Conservation (phyloP, 768 basidiomycete species). For the Termitomyces sp. region DNA sequence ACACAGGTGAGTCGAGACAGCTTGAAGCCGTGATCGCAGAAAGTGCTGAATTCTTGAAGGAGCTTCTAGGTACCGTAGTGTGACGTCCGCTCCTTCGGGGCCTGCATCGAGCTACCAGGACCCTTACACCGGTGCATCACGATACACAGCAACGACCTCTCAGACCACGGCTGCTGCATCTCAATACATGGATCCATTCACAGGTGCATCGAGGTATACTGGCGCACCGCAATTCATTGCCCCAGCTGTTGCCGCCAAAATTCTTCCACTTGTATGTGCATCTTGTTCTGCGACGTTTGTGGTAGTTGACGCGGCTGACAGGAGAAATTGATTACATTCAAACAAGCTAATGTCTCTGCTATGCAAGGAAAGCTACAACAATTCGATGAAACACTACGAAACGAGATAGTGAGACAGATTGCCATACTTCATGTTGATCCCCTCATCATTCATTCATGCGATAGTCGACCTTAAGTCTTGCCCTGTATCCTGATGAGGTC, state of each 20-base stretch:
- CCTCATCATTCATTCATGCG: not conserved
- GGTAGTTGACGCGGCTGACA: constrained; percentile 18
- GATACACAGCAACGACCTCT: constrained; percentile 44
- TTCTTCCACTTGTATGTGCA: constrained; percentile 47
- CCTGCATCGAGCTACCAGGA: constrained; percentile 44
- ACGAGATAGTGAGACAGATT: constrained; percentile 55
- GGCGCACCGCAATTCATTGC: constrained; percentile 31
- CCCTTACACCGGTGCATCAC: constrained; percentile 69
- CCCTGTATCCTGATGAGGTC: constrained; percentile 64
- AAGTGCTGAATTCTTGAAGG: constrained; percentile 29
- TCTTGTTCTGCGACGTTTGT: not conserved
- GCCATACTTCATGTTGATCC: not conserved
- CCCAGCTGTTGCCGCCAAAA: constrained; percentile 28
- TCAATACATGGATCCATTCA: constrained; percentile 59
- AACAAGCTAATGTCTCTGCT: constrained; percentile 72
- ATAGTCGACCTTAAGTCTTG: constrained; percentile 67
- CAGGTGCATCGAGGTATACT: constrained; percentile 62
- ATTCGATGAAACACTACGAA: constrained; percentile 61
- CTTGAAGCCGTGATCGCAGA: constrained; percentile 1
- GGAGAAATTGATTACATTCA: constrained; percentile 71
- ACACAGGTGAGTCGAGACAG: constrained; percentile 55
- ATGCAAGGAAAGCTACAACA: constrained; percentile 78
- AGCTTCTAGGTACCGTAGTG: constrained; percentile 57
- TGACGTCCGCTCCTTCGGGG: constrained; percentile 24
- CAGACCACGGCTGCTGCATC: constrained; percentile 27